Base-by-base conservation (phyloP, 306 rosid genomes). In the Quercus suber region DNA sequence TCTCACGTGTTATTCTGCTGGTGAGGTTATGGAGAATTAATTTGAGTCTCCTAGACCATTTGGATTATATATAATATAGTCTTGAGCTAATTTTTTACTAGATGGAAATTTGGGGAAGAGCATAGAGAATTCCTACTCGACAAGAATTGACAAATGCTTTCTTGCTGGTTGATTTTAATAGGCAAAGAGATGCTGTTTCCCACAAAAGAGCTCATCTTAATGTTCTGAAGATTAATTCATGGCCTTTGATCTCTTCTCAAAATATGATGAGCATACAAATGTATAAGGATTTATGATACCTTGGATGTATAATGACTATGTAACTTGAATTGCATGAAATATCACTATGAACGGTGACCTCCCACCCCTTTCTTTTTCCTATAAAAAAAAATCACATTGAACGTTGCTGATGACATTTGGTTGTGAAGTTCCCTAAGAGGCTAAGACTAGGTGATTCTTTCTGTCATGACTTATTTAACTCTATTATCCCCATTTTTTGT, bases 401-500 rank as follows among this genome's bases (percentile, higher is more conserved):
- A 41, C 12, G 15, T 65, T 6, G 9, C 49, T 8, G 21, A 31
- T 65, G 71, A 63, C 45, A 65, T 45, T 28, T 49, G 60, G 11
- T 41, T 70, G 13, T 70, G 20, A 20, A 69, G 17, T 37, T 69
- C 55, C 27, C n/a, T n/a, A 31, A 68, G 11, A 11, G 13, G 3
- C 14, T n/a, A 41, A 17, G 23, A 55, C 0, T 43, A 61, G 20
- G 20, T 27, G 57, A 56, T 9, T 20, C 2, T 64, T 45, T 35
- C 76, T 55, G 51, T 60, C 15, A 35, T 76, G 21, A 45, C 37
- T 63, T 57, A 73, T 76, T 55, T 84, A 14, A 67, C 73, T 64
- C 72, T 69, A 30, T 63, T 59, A 68, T 75, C 73, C 80, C 74
- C 71, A 28, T 79, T 81, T 87, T 65, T 77, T 67, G 72, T 19